Evolutionary conservation across 129 eudicot genomes (phyloP).

Genomic region (Tagetes erecta): DNA sequence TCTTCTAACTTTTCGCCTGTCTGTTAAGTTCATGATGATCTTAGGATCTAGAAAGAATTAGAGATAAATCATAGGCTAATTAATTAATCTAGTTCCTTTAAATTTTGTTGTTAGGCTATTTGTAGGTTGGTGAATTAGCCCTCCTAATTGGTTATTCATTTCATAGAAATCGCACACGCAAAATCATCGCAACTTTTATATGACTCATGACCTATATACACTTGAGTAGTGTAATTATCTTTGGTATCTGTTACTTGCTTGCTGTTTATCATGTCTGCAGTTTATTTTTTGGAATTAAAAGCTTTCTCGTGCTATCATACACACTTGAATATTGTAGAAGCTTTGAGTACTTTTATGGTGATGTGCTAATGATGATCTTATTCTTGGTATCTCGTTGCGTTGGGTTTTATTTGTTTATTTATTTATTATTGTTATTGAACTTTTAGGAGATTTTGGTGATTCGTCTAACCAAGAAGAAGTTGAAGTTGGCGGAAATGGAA

Average conservation of each 20-base stretch:
- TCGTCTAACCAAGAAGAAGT: conserved; percentile 62
- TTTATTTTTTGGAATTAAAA: not conserved
- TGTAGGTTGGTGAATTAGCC: not conserved
- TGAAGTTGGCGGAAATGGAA: conserved; percentile 61
- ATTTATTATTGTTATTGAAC: conserved; percentile 1
- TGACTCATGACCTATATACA: not conserved
- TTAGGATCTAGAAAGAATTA: not conserved
- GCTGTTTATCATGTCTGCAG: not conserved
- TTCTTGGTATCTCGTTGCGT: conserved; percentile 12
- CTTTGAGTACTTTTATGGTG: conserved; percentile 4
- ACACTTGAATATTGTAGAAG: not conserved
- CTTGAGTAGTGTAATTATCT: conserved; percentile 4
- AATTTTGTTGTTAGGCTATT: not conserved
- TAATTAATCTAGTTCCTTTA: not conserved
- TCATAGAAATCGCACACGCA: not conserved
- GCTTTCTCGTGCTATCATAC: not conserved
- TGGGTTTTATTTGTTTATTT: not conserved
- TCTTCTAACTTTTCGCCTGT: not conserved
- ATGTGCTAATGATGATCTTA: not conserved
- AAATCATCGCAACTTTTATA: not conserved
- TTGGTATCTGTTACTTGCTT: not conserved
- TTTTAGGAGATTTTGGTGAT: conserved; percentile 83
- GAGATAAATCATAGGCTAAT: not conserved
- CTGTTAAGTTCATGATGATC: conserved; percentile 3
- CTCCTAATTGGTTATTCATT: not conserved